Percentiles rank a stretch among this genome's conserved stretches.
Evolutionary conservation across 1,284 basidiomycete species (phyloP).

Genomic region (Ceratobasidium sp.): DNA sequence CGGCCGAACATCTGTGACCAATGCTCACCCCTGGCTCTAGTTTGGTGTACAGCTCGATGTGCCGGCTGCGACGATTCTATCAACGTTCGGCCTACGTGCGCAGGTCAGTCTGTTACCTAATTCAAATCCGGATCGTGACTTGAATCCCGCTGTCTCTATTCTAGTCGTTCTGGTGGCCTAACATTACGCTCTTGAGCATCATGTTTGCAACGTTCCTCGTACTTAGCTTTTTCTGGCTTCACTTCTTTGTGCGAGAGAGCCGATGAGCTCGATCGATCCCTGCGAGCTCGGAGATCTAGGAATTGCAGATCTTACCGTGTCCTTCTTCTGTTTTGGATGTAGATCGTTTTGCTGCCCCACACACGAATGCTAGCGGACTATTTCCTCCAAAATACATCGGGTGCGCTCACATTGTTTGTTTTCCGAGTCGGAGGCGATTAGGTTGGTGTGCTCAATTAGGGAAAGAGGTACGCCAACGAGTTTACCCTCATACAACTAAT

Average conservation of each 20-base stretch:
- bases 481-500: neutral
- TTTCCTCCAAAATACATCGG: neutral
- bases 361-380: constrained; percentile 1
- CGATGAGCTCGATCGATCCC: constrained; percentile 55
- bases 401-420: neutral
- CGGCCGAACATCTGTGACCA: neutral
- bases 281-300: neutral
- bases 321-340: constrained; percentile 13
- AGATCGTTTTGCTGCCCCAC: constrained; percentile 12
- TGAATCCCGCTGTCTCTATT: constrained; percentile 22
- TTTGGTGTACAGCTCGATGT: constrained; percentile 94
- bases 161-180: constrained; percentile 96
- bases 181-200: constrained; percentile 80
- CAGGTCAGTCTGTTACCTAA: constrained; percentile 58
- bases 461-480: neutral
- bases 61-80: constrained; percentile 90
- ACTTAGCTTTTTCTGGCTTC: constrained; percentile 78
- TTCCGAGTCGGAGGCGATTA: neutral
- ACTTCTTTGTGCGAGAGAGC: constrained; percentile 89
- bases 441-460: neutral
- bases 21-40: constrained; percentile 51
- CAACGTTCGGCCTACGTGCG: constrained; percentile 85
- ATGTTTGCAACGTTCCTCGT: constrained; percentile 82
- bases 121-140: constrained; percentile 27
- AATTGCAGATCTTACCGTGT: constrained; percentile 14